Conservation (phyloP, 2,329 filamentous ascomycete genomes). For the Aspergillus melleus region DNA sequence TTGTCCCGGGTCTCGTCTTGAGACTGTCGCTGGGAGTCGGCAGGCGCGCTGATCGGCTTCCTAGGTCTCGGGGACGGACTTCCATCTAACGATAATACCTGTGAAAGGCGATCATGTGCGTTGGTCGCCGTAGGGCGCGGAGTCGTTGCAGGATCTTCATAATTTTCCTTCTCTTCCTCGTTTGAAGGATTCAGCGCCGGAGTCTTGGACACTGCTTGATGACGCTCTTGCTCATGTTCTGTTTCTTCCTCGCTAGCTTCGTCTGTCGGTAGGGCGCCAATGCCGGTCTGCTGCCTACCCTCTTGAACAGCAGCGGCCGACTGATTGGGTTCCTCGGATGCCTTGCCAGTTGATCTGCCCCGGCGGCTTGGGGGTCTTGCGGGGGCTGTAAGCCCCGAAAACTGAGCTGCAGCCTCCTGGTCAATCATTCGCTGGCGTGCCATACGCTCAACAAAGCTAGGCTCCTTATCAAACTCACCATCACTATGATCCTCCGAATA, state of each 20-base stretch:
- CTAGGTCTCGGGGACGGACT: slow-evolving; percentile 16
- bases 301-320: slow-evolving; percentile 12
- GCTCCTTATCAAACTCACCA: slow-evolving; percentile 46
- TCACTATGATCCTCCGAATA: slow-evolving; percentile 39
- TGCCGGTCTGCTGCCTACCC: slow-evolving; percentile 21
- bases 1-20: slow-evolving; percentile 6
- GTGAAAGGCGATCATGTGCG: slow-evolving; percentile 42
- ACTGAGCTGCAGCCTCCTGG: slow-evolving; percentile 35
- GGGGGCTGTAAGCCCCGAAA: slow-evolving; percentile 37
- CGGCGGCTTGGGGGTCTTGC: slow-evolving; percentile 21
- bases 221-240: slow-evolving; percentile 46
- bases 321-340: slow-evolving; percentile 7
- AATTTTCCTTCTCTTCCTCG: slow-evolving; percentile 52
- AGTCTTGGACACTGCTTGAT: slow-evolving; percentile 27
- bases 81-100: slow-evolving; percentile 32
- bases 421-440: slow-evolving; percentile 35
- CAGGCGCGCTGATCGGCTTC: background rate
- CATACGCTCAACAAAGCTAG: slow-evolving; percentile 38
- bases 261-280: slow-evolving; percentile 21
- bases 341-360: slow-evolving; percentile 2
- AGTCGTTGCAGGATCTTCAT: slow-evolving; percentile 29
- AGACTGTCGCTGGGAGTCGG: slow-evolving; percentile 1
- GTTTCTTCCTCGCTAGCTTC: slow-evolving; percentile 46
- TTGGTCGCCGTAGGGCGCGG: slow-evolving; percentile 30
- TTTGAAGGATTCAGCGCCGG: slow-evolving; percentile 30